Conservation (phyloP, 768 basidiomycete genomes). For the Naganishia kalamii region DNA sequence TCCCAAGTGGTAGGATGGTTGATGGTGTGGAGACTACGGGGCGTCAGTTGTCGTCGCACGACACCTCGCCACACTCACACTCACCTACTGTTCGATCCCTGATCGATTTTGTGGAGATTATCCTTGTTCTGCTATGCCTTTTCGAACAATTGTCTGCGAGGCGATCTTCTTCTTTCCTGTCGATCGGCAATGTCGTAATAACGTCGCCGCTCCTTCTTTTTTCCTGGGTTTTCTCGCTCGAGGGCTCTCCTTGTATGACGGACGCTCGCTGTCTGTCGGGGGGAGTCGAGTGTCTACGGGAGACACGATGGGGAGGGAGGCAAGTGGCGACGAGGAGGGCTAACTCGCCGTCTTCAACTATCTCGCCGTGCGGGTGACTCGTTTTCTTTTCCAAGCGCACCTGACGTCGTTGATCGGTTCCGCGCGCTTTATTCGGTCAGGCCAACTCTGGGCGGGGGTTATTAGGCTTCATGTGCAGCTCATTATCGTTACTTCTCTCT, state of each 20-base stretch:
- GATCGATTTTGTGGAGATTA: not conserved
- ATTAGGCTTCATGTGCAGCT: too few species aligned
- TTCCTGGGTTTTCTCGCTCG: not conserved
- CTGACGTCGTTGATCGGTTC: not conserved
- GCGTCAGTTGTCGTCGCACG: not conserved
- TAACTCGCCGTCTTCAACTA: not conserved
- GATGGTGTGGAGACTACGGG: not conserved
- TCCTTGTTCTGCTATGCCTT: not conserved
- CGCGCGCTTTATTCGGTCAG: not conserved
- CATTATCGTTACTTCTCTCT: too few species aligned
- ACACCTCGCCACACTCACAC: not conserved
- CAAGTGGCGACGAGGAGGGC: not conserved
- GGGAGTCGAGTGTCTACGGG: not conserved
- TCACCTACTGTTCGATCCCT: slow-evolving; percentile 11
- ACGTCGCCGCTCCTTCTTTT: slow-evolving; percentile 1
- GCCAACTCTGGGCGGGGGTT: not conserved
- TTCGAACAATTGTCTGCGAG: too few species aligned
- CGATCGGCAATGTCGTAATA: not conserved
- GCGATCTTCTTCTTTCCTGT: too few species aligned
- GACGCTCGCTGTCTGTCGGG: not conserved
- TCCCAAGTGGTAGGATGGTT: not conserved
- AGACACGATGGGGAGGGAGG: slow-evolving; percentile 1
- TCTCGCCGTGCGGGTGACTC: too few species aligned
- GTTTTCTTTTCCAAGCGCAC: not conserved
- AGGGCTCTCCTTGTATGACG: not conserved